Evolutionary conservation across 1,284 basidiomycete genomes (phyloP), one percentile per base, ranked within the genome.

Genomic region (Fistulinella cinereoalba): DNA sequence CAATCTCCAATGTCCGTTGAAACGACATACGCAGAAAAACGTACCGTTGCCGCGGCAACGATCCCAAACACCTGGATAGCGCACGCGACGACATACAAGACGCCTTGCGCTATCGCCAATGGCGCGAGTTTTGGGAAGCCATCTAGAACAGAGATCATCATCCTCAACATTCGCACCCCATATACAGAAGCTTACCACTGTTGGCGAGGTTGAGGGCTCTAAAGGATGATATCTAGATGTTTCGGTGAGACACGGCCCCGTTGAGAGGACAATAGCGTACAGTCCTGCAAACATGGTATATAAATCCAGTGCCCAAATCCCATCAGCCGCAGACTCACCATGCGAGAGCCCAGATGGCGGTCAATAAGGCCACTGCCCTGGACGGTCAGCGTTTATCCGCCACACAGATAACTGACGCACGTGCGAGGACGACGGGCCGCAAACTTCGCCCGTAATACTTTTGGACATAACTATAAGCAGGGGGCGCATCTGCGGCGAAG

Each of bases 41-140:
- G 24, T 52, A 90, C 88, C 56, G 72, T 61, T 2, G 52, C 44
- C 11, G 79, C 79, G 5, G 80, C 78, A 19, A 73, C 52, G 2
- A 86, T 46, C 24, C 83, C 86, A 32, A 78, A 77, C 25, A 75
- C 57, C 55, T 88, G 80, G 33, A 89, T 78, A 2, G 57, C 69
- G 18, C 75, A 73, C 15, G 78, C 69, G 0, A 65, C 68, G 42
- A 75, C 69, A 59, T 79, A 84, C 42, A 86, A 44, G 6, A 70
- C 65, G 0, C 83, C 85, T 33, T 86, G 65, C 0, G 80, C 76
- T 43, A 89, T 79, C 16, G 80, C 76, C 49, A 82, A 71, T 0
- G 73, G 72, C 3, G 74, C 77, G 41, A 91, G 69, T 55, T 75
- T 75, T 3, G 72, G 65, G 2, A 72, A 56, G 16, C 67, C 56